phyloP scores from a whole-genome alignment of 1,139 yeast genomes.

The Meyerozyma sp. region DNA sequence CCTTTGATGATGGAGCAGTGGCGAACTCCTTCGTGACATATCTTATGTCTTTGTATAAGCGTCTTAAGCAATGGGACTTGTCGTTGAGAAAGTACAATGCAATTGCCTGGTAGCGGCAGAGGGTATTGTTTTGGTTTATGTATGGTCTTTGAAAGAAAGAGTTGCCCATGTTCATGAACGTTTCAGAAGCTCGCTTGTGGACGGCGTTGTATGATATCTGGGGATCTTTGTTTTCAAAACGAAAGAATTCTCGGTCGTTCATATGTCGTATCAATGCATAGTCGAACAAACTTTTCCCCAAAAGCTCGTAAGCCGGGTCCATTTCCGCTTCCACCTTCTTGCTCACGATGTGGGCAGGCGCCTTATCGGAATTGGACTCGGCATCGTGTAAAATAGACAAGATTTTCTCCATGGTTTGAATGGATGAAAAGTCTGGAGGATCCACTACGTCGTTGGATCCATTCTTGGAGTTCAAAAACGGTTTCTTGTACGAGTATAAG shows the following conservation, averaged over 20 bases:
- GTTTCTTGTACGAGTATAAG: too few species aligned
- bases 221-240: background rate
- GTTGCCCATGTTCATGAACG: background rate
- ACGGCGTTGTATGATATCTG: background rate
- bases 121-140: background rate
- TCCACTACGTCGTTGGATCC: constrained; percentile 2
- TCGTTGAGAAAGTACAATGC: background rate
- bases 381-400: constrained; percentile 10
- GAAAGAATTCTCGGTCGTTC: background rate
- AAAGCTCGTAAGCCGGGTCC: background rate
- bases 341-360: background rate
- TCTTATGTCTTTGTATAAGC: background rate
- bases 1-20: background rate
- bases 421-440: constrained; percentile 9
- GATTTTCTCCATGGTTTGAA: constrained; percentile 14
- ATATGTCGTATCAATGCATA: background rate
- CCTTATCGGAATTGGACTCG: constrained; percentile 1
- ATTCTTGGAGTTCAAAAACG: too few species aligned
- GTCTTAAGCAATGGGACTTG: background rate
- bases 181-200: background rate
- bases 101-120: background rate
- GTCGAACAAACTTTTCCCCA: background rate
- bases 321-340: background rate
- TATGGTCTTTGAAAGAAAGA: background rate
- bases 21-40: background rate